Evolutionary conservation across 2,329 filamentous ascomycete genomes (phyloP), one percentile per base, ranked within the genome.

Genomic region (Sclerotinia minor): DNA sequence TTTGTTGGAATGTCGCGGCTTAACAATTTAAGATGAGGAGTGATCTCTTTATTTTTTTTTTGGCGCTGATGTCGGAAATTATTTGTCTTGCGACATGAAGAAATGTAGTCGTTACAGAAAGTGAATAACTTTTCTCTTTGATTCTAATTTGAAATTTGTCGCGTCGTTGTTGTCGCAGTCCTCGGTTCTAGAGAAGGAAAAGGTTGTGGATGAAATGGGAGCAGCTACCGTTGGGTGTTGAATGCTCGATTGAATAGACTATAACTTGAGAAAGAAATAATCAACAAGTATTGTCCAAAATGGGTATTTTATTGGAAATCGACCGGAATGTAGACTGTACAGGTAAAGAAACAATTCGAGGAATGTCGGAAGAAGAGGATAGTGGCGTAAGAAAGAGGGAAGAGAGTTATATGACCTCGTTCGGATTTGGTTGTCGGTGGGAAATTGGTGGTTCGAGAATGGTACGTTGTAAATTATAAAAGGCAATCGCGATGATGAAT

Each of bases 221-320:
- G n/a, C n/a, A n/a, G n/a, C n/a, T n/a, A n/a, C n/a, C n/a, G n/a
- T n/a, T n/a, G n/a, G n/a, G n/a, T n/a, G n/a, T n/a, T 49, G 19
- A 69, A 87, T 83, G 83, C 83, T 57, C 82, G 83, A 9, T 88
- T 85, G 81, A 81, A 49, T 66, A 60, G 59, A 61, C 45, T 26
- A 64, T 24, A 54, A 54, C 29, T 52, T 60, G 53, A 52, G 64
- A 60, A 41, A 59, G 53, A 38, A 50, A 65, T 52, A 59, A 65
- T 65, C 64, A 50, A 66, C 64, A 52, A 50, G 53, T 59, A 21
- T 41, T 47, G 64, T 52, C 53, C 64, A 66, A 60, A 66, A 66
- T 41, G 41, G 64, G 64, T 41, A 29, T 32, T 44, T 38, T 66
- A 41, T 66, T 59, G 64, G 45, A 61, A 41, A 66, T 60, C 32